Conservation (phyloP, 805 yeast genomes). For the Pichia pseudocactophila region DNA sequence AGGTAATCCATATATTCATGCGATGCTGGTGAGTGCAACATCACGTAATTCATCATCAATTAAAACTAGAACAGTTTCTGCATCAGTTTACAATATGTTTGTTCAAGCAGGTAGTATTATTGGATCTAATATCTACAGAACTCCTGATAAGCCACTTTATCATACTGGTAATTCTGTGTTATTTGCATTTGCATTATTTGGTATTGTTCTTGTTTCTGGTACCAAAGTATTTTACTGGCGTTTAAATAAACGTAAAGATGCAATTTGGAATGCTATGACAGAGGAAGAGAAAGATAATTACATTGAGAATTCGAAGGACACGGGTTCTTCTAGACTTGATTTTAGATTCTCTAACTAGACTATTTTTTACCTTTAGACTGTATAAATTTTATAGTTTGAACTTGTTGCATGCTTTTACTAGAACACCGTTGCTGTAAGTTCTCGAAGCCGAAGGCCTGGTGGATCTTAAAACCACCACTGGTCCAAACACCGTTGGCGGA, state of each 20-base stretch:
- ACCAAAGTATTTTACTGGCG: slow-evolving; percentile 32
- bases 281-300: slow-evolving; percentile 43
- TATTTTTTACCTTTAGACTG: background rate
- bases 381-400: no score
- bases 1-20: slow-evolving; percentile 42
- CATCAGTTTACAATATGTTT: slow-evolving; percentile 55
- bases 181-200: slow-evolving; percentile 27
- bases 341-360: slow-evolving; percentile 21
- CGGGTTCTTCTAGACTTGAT: slow-evolving; percentile 53
- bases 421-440: no score
- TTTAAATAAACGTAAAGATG: slow-evolving; percentile 37
- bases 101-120: slow-evolving; percentile 51
- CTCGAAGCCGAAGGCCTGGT: no score
- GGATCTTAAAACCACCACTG: no score
- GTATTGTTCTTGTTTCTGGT: slow-evolving; percentile 21
- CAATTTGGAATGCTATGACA: slow-evolving; percentile 43
- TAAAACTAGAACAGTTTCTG: slow-evolving; percentile 53
- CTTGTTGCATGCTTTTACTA: no score
- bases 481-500: no score
- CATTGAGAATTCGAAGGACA: slow-evolving; percentile 35
- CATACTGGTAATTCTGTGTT: slow-evolving; percentile 44
- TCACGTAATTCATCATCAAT: slow-evolving; percentile 57
- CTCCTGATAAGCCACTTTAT: slow-evolving; percentile 51
- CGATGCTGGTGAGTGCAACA: slow-evolving; percentile 50
- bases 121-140: slow-evolving; percentile 47